phyloP scores from a whole-genome alignment of 1,284 basidiomycete genomes.

The Vanrija pseudolonga region DNA sequence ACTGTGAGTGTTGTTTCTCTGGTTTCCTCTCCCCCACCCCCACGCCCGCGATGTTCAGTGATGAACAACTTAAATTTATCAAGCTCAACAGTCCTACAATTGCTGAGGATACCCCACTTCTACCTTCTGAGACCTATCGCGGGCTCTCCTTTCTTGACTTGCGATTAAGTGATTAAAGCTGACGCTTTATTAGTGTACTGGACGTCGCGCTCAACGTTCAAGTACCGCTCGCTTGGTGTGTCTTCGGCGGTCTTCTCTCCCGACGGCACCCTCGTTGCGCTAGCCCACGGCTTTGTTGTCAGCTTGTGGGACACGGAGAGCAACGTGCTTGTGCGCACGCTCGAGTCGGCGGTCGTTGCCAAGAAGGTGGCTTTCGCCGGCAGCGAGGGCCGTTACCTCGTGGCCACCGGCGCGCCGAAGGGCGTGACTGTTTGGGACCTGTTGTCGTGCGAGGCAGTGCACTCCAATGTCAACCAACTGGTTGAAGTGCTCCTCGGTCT shows the following conservation, averaged over 20 bases:
- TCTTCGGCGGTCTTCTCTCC: conserved; percentile 70
- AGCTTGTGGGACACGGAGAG: conserved; percentile 73
- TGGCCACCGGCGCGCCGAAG: conserved; percentile 56
- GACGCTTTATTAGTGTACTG: conserved; percentile 61
- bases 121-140: conserved; percentile 42
- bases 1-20: conserved; percentile 39
- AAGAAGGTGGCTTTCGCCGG: conserved; percentile 47
- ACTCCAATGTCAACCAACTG: conserved; percentile 47
- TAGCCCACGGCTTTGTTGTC: conserved; percentile 66
- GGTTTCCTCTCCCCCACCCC: neutral
- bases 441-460: conserved; percentile 55
- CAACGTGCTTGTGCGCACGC: conserved; percentile 62
- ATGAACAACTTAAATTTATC: conserved; percentile 44
- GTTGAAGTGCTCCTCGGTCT: conserved; percentile 61
- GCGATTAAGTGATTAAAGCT: conserved; percentile 16
- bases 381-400: conserved; percentile 50
- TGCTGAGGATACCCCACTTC: conserved; percentile 48
- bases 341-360: conserved; percentile 55
- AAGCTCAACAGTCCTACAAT: conserved; percentile 52
- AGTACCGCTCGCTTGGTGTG: conserved; percentile 66
- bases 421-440: conserved; percentile 78
- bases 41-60: conserved; percentile 24
- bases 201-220: conserved; percentile 67
- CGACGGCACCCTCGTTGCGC: conserved; percentile 80
- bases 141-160: neutral